Evolutionary conservation across 257 asterid genomes (phyloP), one percentile per base, ranked within the genome.

Genomic region (Solanum etuberosum): DNA sequence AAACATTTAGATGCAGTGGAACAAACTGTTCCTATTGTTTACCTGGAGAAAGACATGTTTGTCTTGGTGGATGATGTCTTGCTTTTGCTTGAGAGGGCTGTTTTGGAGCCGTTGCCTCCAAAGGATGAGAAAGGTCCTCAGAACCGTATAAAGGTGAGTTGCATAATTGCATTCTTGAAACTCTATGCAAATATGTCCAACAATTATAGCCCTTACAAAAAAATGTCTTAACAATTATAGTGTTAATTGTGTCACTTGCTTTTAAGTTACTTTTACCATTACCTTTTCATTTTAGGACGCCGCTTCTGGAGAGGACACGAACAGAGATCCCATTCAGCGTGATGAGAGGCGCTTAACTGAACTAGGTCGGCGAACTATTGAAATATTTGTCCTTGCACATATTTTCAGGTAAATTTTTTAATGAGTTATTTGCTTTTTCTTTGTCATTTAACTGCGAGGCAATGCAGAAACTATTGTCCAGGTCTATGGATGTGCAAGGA

Each of bases 91-190:
- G 96, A 95, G 94, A 94, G 99, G 89, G 98, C 96, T 88, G 98
- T 97, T 57, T 76, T 90, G 84, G 99, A 95, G 91, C 98, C 98
- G 16, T 92, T 96, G 92, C 98, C 98, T 86, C 96, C 98, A 37
- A 96, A 94, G 93, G 97, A 95, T 83, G 99, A 95, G 89, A 97
- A 95, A 92, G 99, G 98, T 76, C 99, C 98, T 84, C 99, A 95
- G 91, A 95, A 95, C 87, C 98, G 98, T 86, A 95, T 93, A 42
- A 95, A 95, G 98, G 98, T 97, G 87, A 91, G 90, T 72, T 43
- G 32, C 67, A 23, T 10, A 21, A 68, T 80, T 38, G 40, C 29
- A 9, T 46, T 51, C 67, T 27, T 16, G 85, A 46, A 80, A 51
- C 85, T 46, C 3, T 16, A 27, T 80, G 16, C 20, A 27, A 48